Evolutionary conservation across 1,139 yeast species (phyloP).

Genomic region (Pneumocystis jirovecii): DNA sequence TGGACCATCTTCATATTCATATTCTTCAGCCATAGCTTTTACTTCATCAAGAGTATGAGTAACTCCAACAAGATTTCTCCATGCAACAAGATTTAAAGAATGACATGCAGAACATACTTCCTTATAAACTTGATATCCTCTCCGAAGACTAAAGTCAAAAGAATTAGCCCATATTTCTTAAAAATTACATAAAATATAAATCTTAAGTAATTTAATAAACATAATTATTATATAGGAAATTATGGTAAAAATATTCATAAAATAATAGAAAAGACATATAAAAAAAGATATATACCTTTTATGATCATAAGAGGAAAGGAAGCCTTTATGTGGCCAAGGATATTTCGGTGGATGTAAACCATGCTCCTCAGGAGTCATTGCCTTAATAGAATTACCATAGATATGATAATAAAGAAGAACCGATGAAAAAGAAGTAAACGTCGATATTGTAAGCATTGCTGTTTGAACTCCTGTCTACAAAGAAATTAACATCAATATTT

Average conservation of each 20-base stretch:
- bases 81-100: slow-evolving; percentile 82
- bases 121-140: slow-evolving; percentile 97
- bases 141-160: slow-evolving; percentile 38
- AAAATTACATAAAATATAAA: neutral
- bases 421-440: slow-evolving; percentile 18
- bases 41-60: slow-evolving; percentile 86
- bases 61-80: slow-evolving; percentile 97
- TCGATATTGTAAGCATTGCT: slow-evolving; percentile 16
- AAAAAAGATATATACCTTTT: slow-evolving; percentile 24
- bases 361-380: slow-evolving; percentile 98
- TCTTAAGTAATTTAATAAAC: neutral
- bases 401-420: slow-evolving; percentile 35
- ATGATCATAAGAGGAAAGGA: slow-evolving; percentile 87
- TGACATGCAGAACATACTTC: slow-evolving; percentile 99
- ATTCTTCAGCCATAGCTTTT: slow-evolving; percentile 86
- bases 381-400: slow-evolving; percentile 72
- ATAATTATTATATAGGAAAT: neutral
- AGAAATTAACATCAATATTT: neutral
- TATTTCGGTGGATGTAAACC: slow-evolving; percentile 92
- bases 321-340: slow-evolving; percentile 84
- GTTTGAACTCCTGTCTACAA: neutral
- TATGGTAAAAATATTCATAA: neutral
- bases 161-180: neutral
- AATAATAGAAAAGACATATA: slow-evolving; percentile 29
- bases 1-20: slow-evolving; percentile 97